Conservation (phyloP, 345 rosid genomes). For the Alliaria petiolata region DNA sequence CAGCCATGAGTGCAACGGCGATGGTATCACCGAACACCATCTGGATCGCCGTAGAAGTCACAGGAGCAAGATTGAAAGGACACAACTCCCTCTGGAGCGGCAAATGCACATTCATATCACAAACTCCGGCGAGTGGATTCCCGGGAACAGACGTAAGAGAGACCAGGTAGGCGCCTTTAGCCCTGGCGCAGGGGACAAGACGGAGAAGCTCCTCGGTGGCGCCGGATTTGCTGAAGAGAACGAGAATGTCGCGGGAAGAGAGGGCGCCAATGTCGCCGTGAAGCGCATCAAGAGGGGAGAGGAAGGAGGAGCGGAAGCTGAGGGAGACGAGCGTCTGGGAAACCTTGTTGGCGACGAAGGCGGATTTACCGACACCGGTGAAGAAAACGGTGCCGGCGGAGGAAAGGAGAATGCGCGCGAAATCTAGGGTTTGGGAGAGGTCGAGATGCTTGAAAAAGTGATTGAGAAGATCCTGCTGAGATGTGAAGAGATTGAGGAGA, state of each 20-base stretch:
- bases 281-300: constrained; percentile 87
- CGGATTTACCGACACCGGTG: constrained; percentile 95
- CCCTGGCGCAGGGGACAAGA: constrained; percentile 84
- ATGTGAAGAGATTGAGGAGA: constrained; percentile 74
- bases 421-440: constrained; percentile 61
- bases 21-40: constrained; percentile 99
- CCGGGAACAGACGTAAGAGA: constrained; percentile 76
- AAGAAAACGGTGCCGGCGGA: constrained; percentile 68
- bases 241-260: constrained; percentile 49
- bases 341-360: constrained; percentile 90
- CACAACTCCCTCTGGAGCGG: constrained; percentile 89
- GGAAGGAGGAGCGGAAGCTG: constrained; percentile 67
- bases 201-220: constrained; percentile 86
- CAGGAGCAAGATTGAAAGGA: constrained; percentile 94
- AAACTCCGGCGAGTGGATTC: constrained; percentile 55
- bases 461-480: constrained; percentile 89
- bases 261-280: constrained; percentile 92
- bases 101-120: constrained; percentile 83
- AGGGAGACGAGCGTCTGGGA: constrained; percentile 88
- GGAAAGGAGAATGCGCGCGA: constrained; percentile 67
- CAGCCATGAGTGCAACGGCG: constrained; percentile 91
- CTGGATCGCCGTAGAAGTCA: constrained; percentile 95
- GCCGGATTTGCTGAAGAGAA: constrained; percentile 87
- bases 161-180: constrained; percentile 64
- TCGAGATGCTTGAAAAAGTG: constrained; percentile 84